A percentile compares a stretch with the other conserved stretches of the same genome.
Evolutionary conservation across 148 eudicot genomes (phyloP).

Genomic region (Rhododendron williamsianum): DNA sequence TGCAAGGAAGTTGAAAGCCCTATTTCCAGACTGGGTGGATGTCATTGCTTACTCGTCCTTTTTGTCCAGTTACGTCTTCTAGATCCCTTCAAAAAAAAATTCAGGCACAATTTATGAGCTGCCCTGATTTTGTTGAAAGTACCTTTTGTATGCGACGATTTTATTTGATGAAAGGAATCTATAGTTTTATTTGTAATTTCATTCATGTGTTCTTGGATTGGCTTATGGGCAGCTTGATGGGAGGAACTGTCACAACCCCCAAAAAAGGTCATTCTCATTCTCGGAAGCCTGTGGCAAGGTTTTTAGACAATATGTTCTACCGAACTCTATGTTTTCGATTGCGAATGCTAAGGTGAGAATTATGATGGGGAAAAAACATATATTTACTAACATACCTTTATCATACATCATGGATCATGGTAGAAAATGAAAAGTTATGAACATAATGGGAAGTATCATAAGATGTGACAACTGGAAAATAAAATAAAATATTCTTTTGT

Average conservation of each 20-base stretch:
- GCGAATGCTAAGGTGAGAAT: neutral
- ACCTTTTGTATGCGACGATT: neutral
- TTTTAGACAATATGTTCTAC: neutral
- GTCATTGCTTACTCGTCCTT: constrained; percentile 65
- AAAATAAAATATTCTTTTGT: no score
- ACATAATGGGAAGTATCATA: no score
- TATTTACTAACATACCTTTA: no score
- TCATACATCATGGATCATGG: no score
- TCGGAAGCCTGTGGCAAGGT: neutral
- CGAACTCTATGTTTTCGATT: neutral
- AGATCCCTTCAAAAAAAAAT: constrained; percentile 16
- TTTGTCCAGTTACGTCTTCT: constrained; percentile 65
- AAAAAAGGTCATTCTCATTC: neutral
- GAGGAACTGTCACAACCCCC: neutral
- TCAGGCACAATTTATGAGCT: constrained; percentile 1
- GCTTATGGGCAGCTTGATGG: no score
- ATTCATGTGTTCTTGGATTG: neutral
- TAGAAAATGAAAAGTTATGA: no score
- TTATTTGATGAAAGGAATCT: neutral
- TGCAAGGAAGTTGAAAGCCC: constrained; percentile 47
- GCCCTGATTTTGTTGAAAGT: neutral
- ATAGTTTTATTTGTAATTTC: neutral
- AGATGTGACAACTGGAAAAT: no score
- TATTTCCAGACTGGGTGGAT: constrained; percentile 87
- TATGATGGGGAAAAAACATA: neutral